Base-by-base conservation (phyloP, 2,329 filamentous ascomycete genomes). In the Didymella sp. region DNA sequence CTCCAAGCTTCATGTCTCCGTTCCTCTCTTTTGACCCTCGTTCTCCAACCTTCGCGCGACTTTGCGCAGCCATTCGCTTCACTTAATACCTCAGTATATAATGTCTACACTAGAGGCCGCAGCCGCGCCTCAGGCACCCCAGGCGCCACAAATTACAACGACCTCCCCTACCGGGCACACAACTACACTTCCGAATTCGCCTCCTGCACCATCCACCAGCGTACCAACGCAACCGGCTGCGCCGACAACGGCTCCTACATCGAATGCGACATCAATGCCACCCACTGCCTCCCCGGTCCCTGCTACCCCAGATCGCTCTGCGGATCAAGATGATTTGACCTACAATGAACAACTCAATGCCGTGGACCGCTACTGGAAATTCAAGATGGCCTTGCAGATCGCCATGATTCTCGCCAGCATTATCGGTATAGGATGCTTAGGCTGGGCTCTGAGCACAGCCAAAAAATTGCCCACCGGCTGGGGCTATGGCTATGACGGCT, bases 381-480 rank as follows among this genome's bases (percentile, higher is more conserved):
- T 73, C 65, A 75, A 75, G 53, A 38, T 67, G 17, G 60, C 53
- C 2, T 51, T 75, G 22, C 63, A 65, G 28, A 24, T 53, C 3
- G 31, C 68, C 21, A 47, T 68, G 24, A 49, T 74, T 35, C 33
- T 75, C 21, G 53, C 64, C 4, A 63, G 63, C 42, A 38, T 75
- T 5, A 69, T 76, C 19, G 74, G 74, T 28, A 66, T 73, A 24
- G 72, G 72, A 25, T 72, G 70, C 42, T 51, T 70, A 12, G 73
- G 50, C 0, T 74, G 69, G 67, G 60, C 61, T 2, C 42, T 70
- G 6, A 42, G 51, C 35, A 54, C 43, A 1, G 43, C 41, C 5
- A 17, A 22, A 21, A 41, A 49, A 11, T 11, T 38, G 1, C 15
- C 41, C 4, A 41, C 44, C 4, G 38, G 33, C 25, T 65, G 51